phyloP scores from a whole-genome alignment of 108 stramenopile genomes.

The Nitzschia sp. region DNA sequence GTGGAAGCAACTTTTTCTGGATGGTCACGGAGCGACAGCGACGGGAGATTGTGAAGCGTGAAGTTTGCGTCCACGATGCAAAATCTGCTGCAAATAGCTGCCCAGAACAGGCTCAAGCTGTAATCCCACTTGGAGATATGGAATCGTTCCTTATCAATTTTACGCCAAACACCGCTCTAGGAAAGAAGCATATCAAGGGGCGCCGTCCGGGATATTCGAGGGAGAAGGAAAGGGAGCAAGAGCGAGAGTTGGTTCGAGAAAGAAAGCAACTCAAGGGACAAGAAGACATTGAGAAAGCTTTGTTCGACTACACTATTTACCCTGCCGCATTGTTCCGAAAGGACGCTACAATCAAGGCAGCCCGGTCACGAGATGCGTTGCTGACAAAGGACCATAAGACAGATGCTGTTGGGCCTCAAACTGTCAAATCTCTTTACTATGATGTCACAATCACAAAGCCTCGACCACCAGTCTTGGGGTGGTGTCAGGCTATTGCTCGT shows the following conservation, averaged over 20 bases:
- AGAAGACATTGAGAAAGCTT: constrained; percentile 82
- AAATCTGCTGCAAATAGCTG: constrained; percentile 39
- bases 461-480: constrained; percentile 59
- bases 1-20: constrained; percentile 82
- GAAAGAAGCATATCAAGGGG: constrained; percentile 73
- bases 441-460: constrained; percentile 89
- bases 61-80: constrained; percentile 56
- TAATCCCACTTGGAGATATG: constrained; percentile 81
- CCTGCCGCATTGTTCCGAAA: constrained; percentile 84
- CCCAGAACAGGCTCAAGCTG: constrained; percentile 69
- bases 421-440: constrained; percentile 77
- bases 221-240: constrained; percentile 62
- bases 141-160: constrained; percentile 84
- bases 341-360: constrained; percentile 85
- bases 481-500: constrained; percentile 85
- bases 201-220: constrained; percentile 79
- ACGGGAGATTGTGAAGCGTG: constrained; percentile 65
- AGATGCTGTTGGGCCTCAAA: constrained; percentile 66
- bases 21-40: constrained; percentile 86
- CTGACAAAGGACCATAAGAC: constrained; percentile 49
- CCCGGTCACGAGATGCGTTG: constrained; percentile 66
- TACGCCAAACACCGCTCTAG: constrained; percentile 84
- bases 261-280: constrained; percentile 86
- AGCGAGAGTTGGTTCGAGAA: constrained; percentile 71
- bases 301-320: constrained; percentile 88